These are phyloP conservation scores for Monilinia fructigena DNA, from an alignment of 2,329 filamentous ascomycete species.

Conservation along the genomic window DNA sequence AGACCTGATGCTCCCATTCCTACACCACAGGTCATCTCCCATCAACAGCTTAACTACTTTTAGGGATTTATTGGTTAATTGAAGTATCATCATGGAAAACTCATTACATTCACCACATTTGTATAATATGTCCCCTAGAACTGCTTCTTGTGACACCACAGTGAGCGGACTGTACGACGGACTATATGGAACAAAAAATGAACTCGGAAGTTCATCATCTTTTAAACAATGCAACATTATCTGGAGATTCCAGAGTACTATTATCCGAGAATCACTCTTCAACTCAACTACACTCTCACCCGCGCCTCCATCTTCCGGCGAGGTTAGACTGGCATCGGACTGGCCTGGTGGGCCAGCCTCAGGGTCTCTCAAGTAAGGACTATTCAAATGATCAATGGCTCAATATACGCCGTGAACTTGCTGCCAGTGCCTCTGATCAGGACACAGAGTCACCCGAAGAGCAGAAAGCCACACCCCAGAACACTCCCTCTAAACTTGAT, in stretches of 20 bases:
- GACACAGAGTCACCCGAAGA: background rate
- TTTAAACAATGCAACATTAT: background rate
- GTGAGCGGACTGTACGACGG: background rate
- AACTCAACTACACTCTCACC: background rate
- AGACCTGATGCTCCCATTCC: background rate
- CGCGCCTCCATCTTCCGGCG: conserved; percentile 1
- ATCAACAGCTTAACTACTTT: background rate
- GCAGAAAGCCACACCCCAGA: background rate
- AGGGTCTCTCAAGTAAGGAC: background rate
- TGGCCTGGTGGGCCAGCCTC: background rate
- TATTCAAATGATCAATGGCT: conserved; percentile 4
- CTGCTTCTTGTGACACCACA: background rate
- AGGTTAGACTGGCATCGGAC: conserved; percentile 6
- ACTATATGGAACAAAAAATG: background rate
- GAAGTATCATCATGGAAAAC: conserved; percentile 12
- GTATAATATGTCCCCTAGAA: background rate
- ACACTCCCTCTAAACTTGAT: background rate
- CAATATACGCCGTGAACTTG: background rate
- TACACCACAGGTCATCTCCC: background rate
- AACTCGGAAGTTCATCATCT: background rate
- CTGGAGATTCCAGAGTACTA: background rate
- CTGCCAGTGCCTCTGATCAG: background rate
- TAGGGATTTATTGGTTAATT: background rate
- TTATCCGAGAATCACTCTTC: background rate
- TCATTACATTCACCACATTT: conserved; percentile 10